Base-by-base conservation (phyloP, 1,284 basidiomycete genomes). In the Cryptococcus hybrid region DNA sequence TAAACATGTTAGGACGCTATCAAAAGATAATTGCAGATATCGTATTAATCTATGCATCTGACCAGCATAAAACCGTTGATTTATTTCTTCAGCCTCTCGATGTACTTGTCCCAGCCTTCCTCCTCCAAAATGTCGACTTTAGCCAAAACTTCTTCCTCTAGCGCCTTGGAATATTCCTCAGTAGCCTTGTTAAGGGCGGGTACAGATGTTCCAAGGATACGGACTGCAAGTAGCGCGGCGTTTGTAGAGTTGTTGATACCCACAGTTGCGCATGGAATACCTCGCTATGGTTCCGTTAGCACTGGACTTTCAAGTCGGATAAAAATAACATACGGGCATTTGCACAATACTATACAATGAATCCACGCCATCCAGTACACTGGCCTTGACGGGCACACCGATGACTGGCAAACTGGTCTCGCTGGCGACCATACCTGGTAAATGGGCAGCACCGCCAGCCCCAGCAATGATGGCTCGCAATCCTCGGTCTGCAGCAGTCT, bases 161-260 rank as follows among this genome's bases (percentile, higher is more conserved):
- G 98, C 95, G 75, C 95, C 93, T 83, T 82, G 67, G 92, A 82
- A 78, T 96, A 98, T 7, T 75, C 76, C 57, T 90, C 87, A 84
- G 95, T 91, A 12, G 82, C 84, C 11, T 75, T 70, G 7, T 88
- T 74, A 13, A 95, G 82, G 5, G 77, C 68, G 0, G 91, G 89
- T 38, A 89, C 86, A 3, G 87, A 86, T 0, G 86, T 83, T 2
- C 86, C 86, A 1, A 99, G 82, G 42, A 97, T 95, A 9, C 95
- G 86, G 5, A 96, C 84, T 0, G 96, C 94, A 7, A 99, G 84
- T 2, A 99, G 80, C 1, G 88, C 95, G 0, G 94, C 95, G 69
- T 99, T 99, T 58, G 87, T 92, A 15, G 89, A 87, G 74, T 97
- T 97, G 78, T 95, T 94, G 77, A 99, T 98, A 1, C 94, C 95